These are phyloP conservation scores for Pneumocystis oryctolagi DNA, from an alignment of 1,139 yeast species.

Conservation along the genomic window DNA sequence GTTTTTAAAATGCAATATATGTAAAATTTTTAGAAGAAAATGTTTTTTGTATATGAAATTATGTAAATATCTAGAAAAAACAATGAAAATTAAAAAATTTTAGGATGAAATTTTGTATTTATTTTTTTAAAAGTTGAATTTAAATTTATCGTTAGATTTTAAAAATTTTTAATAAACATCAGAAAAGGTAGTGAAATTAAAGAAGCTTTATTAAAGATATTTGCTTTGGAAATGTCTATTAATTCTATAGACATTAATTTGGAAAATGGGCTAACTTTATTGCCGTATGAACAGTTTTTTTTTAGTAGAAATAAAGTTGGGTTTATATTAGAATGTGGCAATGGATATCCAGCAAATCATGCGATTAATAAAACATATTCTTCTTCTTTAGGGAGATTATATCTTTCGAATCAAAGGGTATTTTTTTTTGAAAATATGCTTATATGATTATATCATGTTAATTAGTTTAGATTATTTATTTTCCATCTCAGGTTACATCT, in stretches of 20 bases:
- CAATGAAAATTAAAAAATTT: too few relatives aligned
- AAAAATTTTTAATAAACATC: background rate
- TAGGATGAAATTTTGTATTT: background rate
- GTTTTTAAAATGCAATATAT: too few relatives aligned
- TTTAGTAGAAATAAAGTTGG: background rate
- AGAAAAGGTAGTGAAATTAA: background rate
- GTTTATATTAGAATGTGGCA: background rate
- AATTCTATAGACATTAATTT: background rate
- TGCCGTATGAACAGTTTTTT: background rate
- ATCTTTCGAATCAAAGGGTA: background rate
- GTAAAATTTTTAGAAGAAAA: too few relatives aligned
- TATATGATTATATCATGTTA: background rate
- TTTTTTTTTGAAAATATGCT: background rate
- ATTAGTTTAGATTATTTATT: background rate
- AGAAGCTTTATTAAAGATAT: background rate
- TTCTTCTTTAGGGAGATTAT: background rate
- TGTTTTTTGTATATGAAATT: background rate
- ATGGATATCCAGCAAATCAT: background rate
- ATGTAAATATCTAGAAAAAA: background rate
- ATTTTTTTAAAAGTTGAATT: background rate
- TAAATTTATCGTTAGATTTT: background rate
- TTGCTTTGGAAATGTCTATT: background rate
- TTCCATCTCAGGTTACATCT: background rate
- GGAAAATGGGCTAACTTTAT: background rate
- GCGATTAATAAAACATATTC: background rate